Base-by-base conservation (phyloP, 257 asterid genomes). In the Striga asiatica region DNA sequence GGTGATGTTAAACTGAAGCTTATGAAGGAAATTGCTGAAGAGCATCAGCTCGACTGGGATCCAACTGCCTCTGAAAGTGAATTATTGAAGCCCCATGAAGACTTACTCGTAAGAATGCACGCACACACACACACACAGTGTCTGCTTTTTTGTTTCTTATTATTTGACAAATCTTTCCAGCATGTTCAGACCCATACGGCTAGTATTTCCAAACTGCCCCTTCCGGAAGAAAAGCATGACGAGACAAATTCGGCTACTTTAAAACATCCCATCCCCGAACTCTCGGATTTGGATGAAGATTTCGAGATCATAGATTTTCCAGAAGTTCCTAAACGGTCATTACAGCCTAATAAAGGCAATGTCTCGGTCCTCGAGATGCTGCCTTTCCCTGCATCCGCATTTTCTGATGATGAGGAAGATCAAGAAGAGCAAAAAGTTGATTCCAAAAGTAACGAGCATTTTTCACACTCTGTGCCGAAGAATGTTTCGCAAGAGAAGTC, bases 21-120 rank as follows among this genome's bases (percentile, higher is more conserved):
- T 58, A 75, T 91, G 27, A 80, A 82, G 79, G 94, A 84, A 60
- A 88, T 88, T 58, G 97, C 98, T 13, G 88, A 82, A 72, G 97
- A 91, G 64, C 87, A 84, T 51, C 72, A 74, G 66, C 77, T 91
- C 13, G 95, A 87, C 17, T 91, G 98, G 98, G 94, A 91, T 82
- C 83, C 94, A 65, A 81, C 76, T 69, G 71, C 83, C 54, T 74
- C 87, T 9, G 97, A 84, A 65, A 66, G 51, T 27, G 98, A 84
- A 56, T 64, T 91, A 62, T 61, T 68, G 72, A 91, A 82, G 76
- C 76, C 84, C 27, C 94, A 71, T 65, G 98, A 87, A 43, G 97
- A 91, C 76, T 72, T 91, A 50, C 75, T 91, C 70, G 98, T 91
- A 67, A 65, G 66, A 41, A 39, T 39, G 7, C 7, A 27, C 32